phyloP scores from a whole-genome alignment of 495 filamentous ascomycete genomes.

The Clavariopsis aquatica region DNA sequence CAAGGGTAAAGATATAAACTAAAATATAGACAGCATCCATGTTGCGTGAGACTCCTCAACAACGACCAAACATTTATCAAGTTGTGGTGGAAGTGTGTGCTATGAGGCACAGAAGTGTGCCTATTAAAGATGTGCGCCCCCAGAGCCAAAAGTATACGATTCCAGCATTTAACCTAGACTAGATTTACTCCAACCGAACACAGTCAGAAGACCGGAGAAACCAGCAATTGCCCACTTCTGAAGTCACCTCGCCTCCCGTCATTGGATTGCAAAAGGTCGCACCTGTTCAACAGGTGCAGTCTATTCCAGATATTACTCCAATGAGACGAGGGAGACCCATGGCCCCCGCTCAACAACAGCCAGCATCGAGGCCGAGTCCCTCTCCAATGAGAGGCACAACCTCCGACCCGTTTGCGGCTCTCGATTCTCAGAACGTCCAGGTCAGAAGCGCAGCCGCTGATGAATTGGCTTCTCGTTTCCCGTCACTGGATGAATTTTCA shows the following conservation, averaged over 20 bases:
- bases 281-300: conserved; percentile 63
- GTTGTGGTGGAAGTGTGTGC: conserved; percentile 79
- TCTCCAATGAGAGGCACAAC: conserved; percentile 70
- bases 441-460: conserved; percentile 57
- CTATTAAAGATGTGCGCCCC: conserved; percentile 82
- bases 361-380: conserved; percentile 63
- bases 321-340: conserved; percentile 89
- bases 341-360: conserved; percentile 48
- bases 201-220: conserved; percentile 63
- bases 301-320: conserved; percentile 86
- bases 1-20: background rate
- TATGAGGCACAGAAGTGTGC: conserved; percentile 86
- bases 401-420: conserved; percentile 85
- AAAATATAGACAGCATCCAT: conserved; percentile 67
- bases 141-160: background rate
- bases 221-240: conserved; percentile 61
- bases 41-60: conserved; percentile 80
- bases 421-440: conserved; percentile 62
- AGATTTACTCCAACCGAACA: conserved; percentile 82
- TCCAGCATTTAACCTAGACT: conserved; percentile 33
- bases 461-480: conserved; percentile 82
- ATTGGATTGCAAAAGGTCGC: conserved; percentile 71
- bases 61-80: conserved; percentile 91
- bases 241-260: conserved; percentile 58
- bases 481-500: conserved; percentile 89